These are phyloP conservation scores for Neurospora sp. DNA, from an alignment of 2,329 filamentous ascomycete genomes.

Conservation along the genomic window DNA sequence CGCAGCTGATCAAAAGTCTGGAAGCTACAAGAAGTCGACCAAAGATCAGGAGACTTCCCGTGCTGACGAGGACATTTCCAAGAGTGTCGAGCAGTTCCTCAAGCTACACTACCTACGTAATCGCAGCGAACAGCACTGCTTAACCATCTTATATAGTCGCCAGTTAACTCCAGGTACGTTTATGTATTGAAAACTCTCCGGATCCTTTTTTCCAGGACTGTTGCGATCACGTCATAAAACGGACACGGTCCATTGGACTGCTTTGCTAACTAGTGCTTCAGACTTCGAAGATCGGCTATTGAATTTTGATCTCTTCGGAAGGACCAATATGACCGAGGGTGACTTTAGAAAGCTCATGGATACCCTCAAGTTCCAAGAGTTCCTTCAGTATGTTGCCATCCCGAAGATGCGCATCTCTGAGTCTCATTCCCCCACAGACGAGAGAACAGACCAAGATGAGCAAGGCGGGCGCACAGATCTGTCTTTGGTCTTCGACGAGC, in stretches of 20 bases:
- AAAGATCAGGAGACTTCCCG: not conserved
- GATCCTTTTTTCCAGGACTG: not conserved
- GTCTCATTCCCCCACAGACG: not conserved
- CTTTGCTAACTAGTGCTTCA: not conserved
- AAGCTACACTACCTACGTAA: not conserved
- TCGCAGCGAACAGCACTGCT: not conserved
- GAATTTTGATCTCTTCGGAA: slow-evolving; percentile 7
- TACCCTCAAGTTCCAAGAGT: slow-evolving; percentile 8
- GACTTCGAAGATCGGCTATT: not conserved
- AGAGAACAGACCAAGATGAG: not conserved
- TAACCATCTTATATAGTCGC: not conserved
- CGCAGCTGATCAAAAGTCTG: not conserved
- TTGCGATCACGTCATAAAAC: not conserved
- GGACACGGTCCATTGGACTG: no score
- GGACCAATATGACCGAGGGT: not conserved
- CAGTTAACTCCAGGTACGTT: not conserved
- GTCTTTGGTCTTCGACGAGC: slow-evolving; percentile 1
- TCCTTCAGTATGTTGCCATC: slow-evolving; percentile 9
- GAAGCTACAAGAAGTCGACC: not conserved
- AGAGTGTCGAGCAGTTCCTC: not conserved
- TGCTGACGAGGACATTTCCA: not conserved
- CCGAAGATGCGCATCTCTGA: slow-evolving; percentile 6
- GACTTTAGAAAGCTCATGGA: slow-evolving; percentile 1
- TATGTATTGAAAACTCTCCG: not conserved
- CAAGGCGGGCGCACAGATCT: slow-evolving; percentile 4